Evolutionary conservation across 2,329 filamentous ascomycete species (phyloP).

Genomic region (Elsinoe fawcettii): DNA sequence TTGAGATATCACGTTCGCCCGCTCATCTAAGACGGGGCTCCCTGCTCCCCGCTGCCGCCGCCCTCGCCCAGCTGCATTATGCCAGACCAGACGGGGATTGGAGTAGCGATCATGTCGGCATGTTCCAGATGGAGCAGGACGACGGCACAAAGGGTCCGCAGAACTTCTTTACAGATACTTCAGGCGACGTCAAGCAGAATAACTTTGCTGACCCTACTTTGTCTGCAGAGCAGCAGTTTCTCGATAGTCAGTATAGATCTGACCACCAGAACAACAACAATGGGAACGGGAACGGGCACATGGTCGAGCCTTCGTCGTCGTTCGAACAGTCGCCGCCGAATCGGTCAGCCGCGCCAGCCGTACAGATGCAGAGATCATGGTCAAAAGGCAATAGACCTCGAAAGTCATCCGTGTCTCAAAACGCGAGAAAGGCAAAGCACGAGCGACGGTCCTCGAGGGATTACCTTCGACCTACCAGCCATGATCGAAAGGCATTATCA

Average conservation of each 20-base stretch:
- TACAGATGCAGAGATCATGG: constrained; percentile 57
- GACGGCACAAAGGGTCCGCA: constrained; percentile 20
- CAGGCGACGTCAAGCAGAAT: constrained; percentile 18
- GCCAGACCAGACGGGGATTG: constrained; percentile 69
- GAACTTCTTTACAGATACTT: constrained; percentile 37
- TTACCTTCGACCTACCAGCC: constrained; percentile 58
- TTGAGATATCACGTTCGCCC: constrained; percentile 44
- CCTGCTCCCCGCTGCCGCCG: constrained; percentile 66
- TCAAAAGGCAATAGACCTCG: constrained; percentile 63
- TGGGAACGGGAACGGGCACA: constrained; percentile 9
- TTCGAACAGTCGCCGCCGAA: constrained; percentile 74
- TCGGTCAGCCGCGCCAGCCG: constrained; percentile 75
- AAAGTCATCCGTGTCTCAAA: constrained; percentile 80
- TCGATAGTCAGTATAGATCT: constrained; percentile 18
- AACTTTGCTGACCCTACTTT: constrained; percentile 19
- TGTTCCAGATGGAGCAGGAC: constrained; percentile 13
- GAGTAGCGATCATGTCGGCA: constrained; percentile 67
- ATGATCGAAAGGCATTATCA: constrained; percentile 73
- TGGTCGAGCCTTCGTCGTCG: constrained; percentile 54
- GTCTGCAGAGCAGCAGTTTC: constrained; percentile 20
- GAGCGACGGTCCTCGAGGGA: constrained; percentile 74
- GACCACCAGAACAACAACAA: constrained; percentile 10
- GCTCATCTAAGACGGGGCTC: constrained; percentile 62
- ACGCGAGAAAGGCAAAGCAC: constrained; percentile 66
- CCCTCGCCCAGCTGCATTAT: constrained; percentile 75